Evolutionary conservation across 371 early-diverging fungal species (phyloP).

Genomic region (Mortierella sp.): DNA sequence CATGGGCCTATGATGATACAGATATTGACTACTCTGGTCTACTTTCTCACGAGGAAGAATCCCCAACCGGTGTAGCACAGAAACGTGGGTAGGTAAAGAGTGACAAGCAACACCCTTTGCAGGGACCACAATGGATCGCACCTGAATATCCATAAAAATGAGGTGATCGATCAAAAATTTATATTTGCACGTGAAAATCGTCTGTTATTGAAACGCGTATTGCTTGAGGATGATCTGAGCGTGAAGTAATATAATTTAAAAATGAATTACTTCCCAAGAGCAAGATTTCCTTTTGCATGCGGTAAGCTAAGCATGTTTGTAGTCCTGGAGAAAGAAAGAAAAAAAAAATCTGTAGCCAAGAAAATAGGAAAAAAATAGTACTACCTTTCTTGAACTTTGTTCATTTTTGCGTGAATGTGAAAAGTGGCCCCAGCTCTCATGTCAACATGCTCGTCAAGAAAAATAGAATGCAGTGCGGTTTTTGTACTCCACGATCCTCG

Average conservation of each 20-base stretch:
- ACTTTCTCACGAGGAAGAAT: constrained; percentile 1
- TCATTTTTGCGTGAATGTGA: background rate
- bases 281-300: constrained; percentile 1
- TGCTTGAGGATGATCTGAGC: constrained; percentile 2
- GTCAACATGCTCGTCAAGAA: background rate
- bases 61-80: background rate
- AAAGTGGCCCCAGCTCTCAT: constrained; percentile 8
- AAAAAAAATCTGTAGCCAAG: background rate
- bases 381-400: background rate
- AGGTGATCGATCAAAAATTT: background rate
- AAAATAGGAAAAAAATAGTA: too few species aligned
- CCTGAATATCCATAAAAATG: background rate
- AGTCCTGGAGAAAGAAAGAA: too few species aligned
- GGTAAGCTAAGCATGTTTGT: background rate
- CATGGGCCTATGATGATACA: background rate
- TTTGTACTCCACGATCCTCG: constrained; percentile 7
- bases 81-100: background rate
- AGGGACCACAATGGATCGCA: background rate
- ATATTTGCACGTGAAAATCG: constrained; percentile 9
- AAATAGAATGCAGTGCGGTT: background rate
- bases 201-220: background rate
- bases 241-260: background rate
- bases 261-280: background rate
- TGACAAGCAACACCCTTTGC: background rate
- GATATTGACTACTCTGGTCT: background rate